Percentiles rank a stretch among this genome's conserved stretches.
Evolutionary conservation across 306 rosid species (phyloP).

Genomic region (Pyrus bretschneideri): DNA sequence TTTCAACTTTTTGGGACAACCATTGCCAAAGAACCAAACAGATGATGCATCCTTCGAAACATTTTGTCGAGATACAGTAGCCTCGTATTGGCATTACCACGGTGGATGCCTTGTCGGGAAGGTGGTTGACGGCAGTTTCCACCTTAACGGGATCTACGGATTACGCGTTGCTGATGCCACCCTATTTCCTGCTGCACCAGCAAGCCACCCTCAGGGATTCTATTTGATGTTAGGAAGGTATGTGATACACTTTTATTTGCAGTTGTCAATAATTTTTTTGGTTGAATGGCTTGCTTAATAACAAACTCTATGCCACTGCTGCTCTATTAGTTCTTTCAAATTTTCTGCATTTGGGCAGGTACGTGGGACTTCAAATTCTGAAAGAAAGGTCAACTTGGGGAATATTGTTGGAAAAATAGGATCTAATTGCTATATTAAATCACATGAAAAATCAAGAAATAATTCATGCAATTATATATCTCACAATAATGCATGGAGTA

Average conservation of each 20-base stretch:
- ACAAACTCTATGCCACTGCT: too few relatives aligned
- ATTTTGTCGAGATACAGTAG: slow-evolving; percentile 1
- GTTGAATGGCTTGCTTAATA: too few relatives aligned
- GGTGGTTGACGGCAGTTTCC: slow-evolving; percentile 4
- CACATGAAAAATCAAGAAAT: too few relatives aligned
- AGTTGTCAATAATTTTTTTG: not conserved
- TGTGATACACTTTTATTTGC: not conserved
- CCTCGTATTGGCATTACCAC: slow-evolving; percentile 22
- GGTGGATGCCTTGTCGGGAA: slow-evolving; percentile 16
- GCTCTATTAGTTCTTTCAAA: too few relatives aligned
- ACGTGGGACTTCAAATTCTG: not conserved
- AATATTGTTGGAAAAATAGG: too few relatives aligned
- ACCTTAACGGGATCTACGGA: not conserved
- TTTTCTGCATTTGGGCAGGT: not conserved
- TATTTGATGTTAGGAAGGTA: slow-evolving; percentile 18
- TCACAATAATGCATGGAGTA: too few relatives aligned
- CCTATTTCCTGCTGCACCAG: not conserved
- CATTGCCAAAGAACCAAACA: not conserved
- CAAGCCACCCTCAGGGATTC: slow-evolving; percentile 3
- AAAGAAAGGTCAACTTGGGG: not conserved
- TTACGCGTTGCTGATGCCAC: slow-evolving; percentile 9
- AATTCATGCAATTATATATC: too few relatives aligned
- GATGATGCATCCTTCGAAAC: slow-evolving; percentile 1
- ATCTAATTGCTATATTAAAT: too few relatives aligned
- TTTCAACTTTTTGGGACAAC: not conserved